Percentiles rank a stretch among this genome's conserved stretches.
Conservation (phyloP, 2,329 filamentous ascomycete species). For the Escovopsis sp. region DNA sequence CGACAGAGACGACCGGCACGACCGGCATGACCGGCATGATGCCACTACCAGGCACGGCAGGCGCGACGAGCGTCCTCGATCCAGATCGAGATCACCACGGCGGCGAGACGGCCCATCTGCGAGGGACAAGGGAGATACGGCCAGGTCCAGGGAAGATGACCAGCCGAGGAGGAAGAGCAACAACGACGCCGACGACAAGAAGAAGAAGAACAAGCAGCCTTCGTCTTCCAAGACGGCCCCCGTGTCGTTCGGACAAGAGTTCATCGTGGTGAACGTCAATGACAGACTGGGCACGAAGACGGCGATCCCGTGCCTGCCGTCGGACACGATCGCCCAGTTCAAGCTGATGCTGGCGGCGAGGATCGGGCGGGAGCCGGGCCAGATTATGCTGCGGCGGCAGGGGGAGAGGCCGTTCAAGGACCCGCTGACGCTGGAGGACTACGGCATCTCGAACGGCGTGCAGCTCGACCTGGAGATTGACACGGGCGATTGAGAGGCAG, state of each 20-base stretch:
- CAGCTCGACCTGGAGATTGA: slow-evolving; percentile 48
- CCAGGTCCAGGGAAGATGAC: slow-evolving; percentile 21
- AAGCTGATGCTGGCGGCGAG: slow-evolving; percentile 83
- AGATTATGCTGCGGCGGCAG: slow-evolving; percentile 85
- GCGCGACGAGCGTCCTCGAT: slow-evolving; percentile 8
- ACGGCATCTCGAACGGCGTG: slow-evolving; percentile 86
- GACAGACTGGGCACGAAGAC: slow-evolving; percentile 94
- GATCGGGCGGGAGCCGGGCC: slow-evolving; percentile 76
- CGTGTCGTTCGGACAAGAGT: slow-evolving; percentile 43
- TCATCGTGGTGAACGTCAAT: slow-evolving; percentile 91
- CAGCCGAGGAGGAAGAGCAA: slow-evolving; percentile 23
- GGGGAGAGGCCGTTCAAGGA: slow-evolving; percentile 92
- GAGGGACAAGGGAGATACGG: slow-evolving; percentile 21
- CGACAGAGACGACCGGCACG: slow-evolving; percentile 11
- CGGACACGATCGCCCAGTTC: slow-evolving; percentile 71
- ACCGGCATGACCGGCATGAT: slow-evolving; percentile 10
- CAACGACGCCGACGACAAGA: slow-evolving; percentile 25
- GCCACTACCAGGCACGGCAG: slow-evolving; percentile 10
- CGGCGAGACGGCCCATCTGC: slow-evolving; percentile 13
- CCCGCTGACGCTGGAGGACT: slow-evolving; percentile 72
- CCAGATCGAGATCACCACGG: slow-evolving; percentile 7
- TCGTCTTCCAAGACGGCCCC: slow-evolving; percentile 11
- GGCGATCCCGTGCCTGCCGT: slow-evolving; percentile 74
- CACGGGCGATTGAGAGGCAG: slow-evolving; percentile 37
- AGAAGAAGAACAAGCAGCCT: slow-evolving; percentile 12